phyloP scores from a whole-genome alignment of 1,139 yeast species.

The Candida tetrigidarum region DNA sequence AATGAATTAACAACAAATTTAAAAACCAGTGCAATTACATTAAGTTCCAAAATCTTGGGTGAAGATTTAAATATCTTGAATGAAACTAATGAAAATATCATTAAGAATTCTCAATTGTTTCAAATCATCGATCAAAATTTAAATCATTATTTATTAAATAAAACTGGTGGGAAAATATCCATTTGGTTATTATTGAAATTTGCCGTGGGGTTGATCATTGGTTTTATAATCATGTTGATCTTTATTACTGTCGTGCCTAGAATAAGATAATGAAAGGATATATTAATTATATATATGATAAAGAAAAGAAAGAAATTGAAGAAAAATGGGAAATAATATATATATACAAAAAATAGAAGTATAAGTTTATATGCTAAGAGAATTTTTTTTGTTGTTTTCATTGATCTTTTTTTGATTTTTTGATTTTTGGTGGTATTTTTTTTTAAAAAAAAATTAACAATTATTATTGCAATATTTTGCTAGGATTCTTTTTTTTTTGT shows the following conservation, averaged over 20 bases:
- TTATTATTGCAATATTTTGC: not conserved
- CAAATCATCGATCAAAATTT: conserved; percentile 42
- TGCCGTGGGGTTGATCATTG: conserved; percentile 25
- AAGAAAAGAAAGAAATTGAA: not conserved
- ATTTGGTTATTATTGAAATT: conserved; percentile 40
- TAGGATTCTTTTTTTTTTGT: not conserved
- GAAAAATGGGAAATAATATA: not conserved
- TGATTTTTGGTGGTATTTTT: no score
- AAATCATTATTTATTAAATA: conserved; percentile 38
- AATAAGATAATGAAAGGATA: conserved; percentile 17
- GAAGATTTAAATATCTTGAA: conserved; percentile 42
- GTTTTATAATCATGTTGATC: conserved; percentile 33
- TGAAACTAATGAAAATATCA: conserved; percentile 42
- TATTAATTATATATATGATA: not conserved
- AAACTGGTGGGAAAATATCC: conserved; percentile 43
- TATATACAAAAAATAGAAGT: conserved; percentile 1
- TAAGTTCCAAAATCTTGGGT: conserved; percentile 36
- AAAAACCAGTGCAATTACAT: conserved; percentile 39
- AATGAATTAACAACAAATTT: conserved; percentile 39
- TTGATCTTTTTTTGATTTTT: no score
- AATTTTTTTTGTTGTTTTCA: not conserved
- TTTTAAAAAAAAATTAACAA: no score
- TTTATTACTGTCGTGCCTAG: conserved; percentile 33
- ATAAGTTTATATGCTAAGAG: conserved; percentile 1
- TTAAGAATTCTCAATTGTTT: conserved; percentile 41